Evolutionary conservation across 2,329 filamentous ascomycete species (phyloP).

Genomic region (Penicillium sp.): DNA sequence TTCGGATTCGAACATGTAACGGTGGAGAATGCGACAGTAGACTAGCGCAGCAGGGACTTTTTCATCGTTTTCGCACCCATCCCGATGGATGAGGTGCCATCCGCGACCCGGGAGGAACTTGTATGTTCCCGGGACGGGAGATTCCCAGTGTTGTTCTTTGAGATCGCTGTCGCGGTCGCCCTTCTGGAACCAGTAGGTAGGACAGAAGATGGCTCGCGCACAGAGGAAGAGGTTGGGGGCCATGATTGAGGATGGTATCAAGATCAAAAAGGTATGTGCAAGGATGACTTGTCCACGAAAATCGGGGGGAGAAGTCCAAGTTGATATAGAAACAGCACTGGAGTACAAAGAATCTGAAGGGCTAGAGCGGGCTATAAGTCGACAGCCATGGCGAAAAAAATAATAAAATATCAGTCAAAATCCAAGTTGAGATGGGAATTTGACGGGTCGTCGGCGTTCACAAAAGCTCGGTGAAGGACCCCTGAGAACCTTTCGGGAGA

Average conservation of each 20-base stretch:
- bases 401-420: constrained; percentile 18
- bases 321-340: constrained; percentile 24
- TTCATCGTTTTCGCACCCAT: constrained; percentile 34
- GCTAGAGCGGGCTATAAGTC: constrained; percentile 28
- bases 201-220: constrained; percentile 49
- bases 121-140: constrained; percentile 50
- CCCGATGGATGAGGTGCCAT: constrained; percentile 49
- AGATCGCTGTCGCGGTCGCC: constrained; percentile 39
- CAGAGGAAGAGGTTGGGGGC: constrained; percentile 52
- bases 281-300: background rate
- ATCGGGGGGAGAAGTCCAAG: background rate
- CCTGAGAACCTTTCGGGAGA: constrained; percentile 4
- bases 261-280: background rate
- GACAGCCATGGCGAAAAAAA: constrained; percentile 32
- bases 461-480: constrained; percentile 18
- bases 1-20: constrained; percentile 49
- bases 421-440: constrained; percentile 15
- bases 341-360: constrained; percentile 22
- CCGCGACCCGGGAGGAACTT: constrained; percentile 51
- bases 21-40: constrained; percentile 50
- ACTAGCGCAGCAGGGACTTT: constrained; percentile 40
- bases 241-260: constrained; percentile 35
- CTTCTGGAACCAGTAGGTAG: constrained; percentile 50
- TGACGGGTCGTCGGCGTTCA: constrained; percentile 13
- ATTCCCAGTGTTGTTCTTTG: constrained; percentile 49